phyloP scores from a whole-genome alignment of 2,329 filamentous ascomycete genomes.

The Ceratocystis cubensis region DNA sequence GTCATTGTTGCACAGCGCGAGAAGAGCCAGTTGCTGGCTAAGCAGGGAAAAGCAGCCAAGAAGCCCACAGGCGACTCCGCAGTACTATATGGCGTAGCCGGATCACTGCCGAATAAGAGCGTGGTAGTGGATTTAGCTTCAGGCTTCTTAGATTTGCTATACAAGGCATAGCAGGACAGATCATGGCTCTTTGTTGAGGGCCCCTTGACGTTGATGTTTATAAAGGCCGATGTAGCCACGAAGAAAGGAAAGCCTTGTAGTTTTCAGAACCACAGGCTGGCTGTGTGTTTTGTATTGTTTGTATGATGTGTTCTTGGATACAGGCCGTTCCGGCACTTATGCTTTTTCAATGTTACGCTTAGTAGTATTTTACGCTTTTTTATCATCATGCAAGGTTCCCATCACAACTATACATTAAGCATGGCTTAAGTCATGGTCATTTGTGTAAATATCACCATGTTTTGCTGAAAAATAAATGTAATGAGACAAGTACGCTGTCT shows the following conservation, averaged over 20 bases:
- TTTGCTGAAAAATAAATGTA: neutral
- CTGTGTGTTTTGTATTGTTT: neutral
- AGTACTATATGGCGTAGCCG: conserved; percentile 87
- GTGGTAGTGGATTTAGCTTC: conserved; percentile 81
- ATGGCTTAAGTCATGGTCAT: neutral
- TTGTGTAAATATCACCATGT: no score
- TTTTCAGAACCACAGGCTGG: neutral
- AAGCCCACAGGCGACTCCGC: conserved; percentile 66
- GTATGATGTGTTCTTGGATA: neutral
- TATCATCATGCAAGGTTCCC: neutral
- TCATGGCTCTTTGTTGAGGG: neutral
- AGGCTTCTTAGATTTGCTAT: conserved; percentile 84
- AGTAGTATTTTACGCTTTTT: neutral
- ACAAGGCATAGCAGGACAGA: conserved; percentile 53
- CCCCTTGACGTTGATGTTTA: neutral
- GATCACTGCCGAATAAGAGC: conserved; percentile 88
- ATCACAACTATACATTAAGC: neutral
- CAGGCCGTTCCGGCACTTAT: neutral
- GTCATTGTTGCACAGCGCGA: conserved; percentile 63
- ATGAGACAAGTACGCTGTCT: neutral
- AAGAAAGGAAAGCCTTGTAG: neutral
- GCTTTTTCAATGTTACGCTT: neutral
- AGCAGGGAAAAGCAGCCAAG: conserved; percentile 53
- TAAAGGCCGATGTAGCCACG: neutral
- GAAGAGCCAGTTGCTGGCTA: conserved; percentile 60